phyloP scores from a whole-genome alignment of 169 alveolate genomes.

The Cytauxzoon felis region DNA sequence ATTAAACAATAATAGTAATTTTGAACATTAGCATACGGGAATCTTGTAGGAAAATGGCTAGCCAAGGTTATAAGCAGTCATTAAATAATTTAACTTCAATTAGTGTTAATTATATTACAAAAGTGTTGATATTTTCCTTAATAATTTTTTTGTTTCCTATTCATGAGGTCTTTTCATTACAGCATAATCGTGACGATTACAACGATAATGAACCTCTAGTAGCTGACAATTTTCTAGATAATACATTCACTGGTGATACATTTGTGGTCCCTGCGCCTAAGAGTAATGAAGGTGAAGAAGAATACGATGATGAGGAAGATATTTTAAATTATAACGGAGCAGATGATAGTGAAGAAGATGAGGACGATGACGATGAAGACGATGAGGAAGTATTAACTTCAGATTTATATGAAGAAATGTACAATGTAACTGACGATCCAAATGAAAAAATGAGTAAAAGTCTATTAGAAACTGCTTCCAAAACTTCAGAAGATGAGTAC shows the following conservation, averaged over 20 bases:
- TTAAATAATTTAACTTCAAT: no score
- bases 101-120: no score
- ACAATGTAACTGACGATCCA: no score
- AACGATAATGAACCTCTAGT: constrained; percentile 12
- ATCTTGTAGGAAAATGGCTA: no score
- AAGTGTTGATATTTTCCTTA: no score
- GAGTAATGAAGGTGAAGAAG: neutral
- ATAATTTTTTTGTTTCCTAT: no score
- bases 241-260: constrained; percentile 8
- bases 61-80: no score
- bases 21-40: no score
- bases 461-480: neutral
- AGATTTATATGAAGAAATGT: neutral
- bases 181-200: no score
- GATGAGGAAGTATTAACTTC: constrained; percentile 1
- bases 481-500: neutral
- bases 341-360: neutral
- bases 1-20: no score
- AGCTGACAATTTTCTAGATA: neutral
- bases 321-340: neutral
- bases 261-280: neutral
- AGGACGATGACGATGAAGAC: constrained; percentile 18
- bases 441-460: neutral
- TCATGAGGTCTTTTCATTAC: no score
- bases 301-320: neutral